Conservation (phyloP, 306 rosid species). For the Quercus wislizeni region DNA sequence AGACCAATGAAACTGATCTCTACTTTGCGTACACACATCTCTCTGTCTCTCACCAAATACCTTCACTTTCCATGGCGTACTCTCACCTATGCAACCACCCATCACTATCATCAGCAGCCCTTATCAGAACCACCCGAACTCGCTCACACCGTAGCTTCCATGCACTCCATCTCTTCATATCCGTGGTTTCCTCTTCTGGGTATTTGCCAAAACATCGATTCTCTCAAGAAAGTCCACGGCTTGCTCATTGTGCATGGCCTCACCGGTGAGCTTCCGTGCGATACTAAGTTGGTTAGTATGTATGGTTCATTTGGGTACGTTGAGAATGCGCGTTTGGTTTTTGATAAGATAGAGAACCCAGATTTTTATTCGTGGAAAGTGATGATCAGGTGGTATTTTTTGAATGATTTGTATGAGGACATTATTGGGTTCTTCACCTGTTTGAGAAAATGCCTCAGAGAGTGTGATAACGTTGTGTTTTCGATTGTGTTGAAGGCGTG, state of each 20-base stretch:
- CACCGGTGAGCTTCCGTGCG: slow-evolving; percentile 24
- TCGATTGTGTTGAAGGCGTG: slow-evolving; percentile 59
- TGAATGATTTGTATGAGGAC: slow-evolving; percentile 41
- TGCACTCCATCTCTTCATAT: slow-evolving; percentile 24
- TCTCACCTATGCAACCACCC: neutral
- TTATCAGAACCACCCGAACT: slow-evolving; percentile 13
- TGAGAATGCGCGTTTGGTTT: slow-evolving; percentile 55
- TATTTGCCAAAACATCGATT: slow-evolving; percentile 39
- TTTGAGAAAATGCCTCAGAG: slow-evolving; percentile 29
- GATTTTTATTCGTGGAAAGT: slow-evolving; percentile 60
- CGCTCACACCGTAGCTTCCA: slow-evolving; percentile 19
- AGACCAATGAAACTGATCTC: slow-evolving; percentile 14
- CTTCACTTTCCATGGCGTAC: slow-evolving; percentile 21
- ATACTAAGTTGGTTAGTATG: slow-evolving; percentile 50
- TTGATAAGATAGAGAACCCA: slow-evolving; percentile 47
- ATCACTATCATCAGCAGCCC: neutral
- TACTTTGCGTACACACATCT: neutral
- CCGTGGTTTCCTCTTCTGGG: slow-evolving; percentile 39
- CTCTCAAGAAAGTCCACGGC: slow-evolving; percentile 55
- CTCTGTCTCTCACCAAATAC: neutral
- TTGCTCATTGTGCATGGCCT: slow-evolving; percentile 49
- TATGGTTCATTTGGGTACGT: slow-evolving; percentile 55
- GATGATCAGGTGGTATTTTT: slow-evolving; percentile 67
- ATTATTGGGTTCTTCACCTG: slow-evolving; percentile 43
- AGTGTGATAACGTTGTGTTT: slow-evolving; percentile 43